Evolutionary conservation across 139 green algal species (phyloP).

Genomic region (Nannochloris sp.): DNA sequence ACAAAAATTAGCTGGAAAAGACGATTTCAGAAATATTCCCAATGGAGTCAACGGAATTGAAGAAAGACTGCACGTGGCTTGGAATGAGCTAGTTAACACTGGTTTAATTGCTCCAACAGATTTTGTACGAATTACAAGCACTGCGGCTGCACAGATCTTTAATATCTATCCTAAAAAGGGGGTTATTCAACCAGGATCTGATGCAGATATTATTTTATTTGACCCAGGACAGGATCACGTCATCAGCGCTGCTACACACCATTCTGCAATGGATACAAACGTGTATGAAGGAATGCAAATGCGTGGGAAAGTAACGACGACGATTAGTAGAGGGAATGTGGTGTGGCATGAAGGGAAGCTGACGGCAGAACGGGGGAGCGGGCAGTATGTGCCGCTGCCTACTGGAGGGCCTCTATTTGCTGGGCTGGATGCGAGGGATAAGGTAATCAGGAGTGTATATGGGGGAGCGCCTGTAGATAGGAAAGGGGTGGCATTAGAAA

Average conservation of each 20-base stretch:
- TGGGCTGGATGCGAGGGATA: slow-evolving; percentile 5
- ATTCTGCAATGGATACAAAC: slow-evolving; percentile 88
- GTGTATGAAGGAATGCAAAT: slow-evolving; percentile 83
- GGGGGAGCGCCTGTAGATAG: background rate
- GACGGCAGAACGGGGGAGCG: slow-evolving; percentile 47
- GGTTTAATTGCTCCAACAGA: slow-evolving; percentile 63
- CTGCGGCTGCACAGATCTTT: slow-evolving; percentile 77
- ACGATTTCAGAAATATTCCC: slow-evolving; percentile 88
- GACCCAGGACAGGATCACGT: slow-evolving; percentile 67
- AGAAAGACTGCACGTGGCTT: slow-evolving; percentile 87
- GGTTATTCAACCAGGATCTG: slow-evolving; percentile 59
- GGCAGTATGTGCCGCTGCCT: slow-evolving; percentile 29
- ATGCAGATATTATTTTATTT: slow-evolving; percentile 92
- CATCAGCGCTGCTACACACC: slow-evolving; percentile 66
- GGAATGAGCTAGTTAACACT: slow-evolving; percentile 75
- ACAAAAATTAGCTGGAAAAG: slow-evolving; percentile 73
- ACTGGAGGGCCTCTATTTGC: slow-evolving; percentile 10
- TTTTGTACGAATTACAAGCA: slow-evolving; percentile 81
- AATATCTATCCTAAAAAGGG: slow-evolving; percentile 91
- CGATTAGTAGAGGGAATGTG: slow-evolving; percentile 79
- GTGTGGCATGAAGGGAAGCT: slow-evolving; percentile 78
- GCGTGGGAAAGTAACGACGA: slow-evolving; percentile 65
- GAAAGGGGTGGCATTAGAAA: no score
- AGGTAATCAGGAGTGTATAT: background rate
- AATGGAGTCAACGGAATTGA: slow-evolving; percentile 97